A percentile compares a stretch with the other conserved stretches of the same genome.
Conservation (phyloP, 208 protist species). For the Crithidia bombi region DNA sequence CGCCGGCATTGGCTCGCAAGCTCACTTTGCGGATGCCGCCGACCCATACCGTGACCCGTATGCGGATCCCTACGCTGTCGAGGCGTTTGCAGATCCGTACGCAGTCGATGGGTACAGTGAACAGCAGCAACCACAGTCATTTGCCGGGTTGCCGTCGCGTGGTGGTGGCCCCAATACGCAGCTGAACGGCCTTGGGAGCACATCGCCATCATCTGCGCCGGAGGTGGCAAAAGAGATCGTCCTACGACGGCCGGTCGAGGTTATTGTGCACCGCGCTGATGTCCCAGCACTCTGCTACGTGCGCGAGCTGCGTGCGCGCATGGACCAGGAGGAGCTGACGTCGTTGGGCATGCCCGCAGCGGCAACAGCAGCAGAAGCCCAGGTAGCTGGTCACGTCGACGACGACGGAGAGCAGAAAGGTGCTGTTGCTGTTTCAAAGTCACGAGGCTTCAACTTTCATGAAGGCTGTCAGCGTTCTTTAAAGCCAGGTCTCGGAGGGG, state of each 20-base stretch:
- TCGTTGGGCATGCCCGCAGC: neutral
- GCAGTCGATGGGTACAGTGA: neutral
- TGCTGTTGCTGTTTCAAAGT: too few species aligned
- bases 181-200: constrained; percentile 14
- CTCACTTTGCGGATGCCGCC: neutral
- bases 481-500: too few species aligned
- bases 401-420: neutral
- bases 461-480: too few species aligned
- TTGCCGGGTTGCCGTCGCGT: neutral
- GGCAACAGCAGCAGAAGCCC: neutral
- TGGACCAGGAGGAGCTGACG: constrained; percentile 15
- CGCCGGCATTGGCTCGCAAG: neutral
- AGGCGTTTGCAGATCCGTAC: constrained; percentile 30
- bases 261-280: constrained; percentile 47
- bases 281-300: constrained; percentile 65
- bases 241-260: constrained; percentile 42
- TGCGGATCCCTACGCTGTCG: constrained; percentile 27
- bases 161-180: constrained; percentile 15
- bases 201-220: neutral
- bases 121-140: neutral
- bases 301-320: constrained; percentile 59
- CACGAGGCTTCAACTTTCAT: too few species aligned
- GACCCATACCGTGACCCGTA: constrained; percentile 25
- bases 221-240: constrained; percentile 27
- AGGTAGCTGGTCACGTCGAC: neutral